Base-by-base conservation (phyloP, 805 yeast genomes). In the Vanderwaltozyma tropicalis region DNA sequence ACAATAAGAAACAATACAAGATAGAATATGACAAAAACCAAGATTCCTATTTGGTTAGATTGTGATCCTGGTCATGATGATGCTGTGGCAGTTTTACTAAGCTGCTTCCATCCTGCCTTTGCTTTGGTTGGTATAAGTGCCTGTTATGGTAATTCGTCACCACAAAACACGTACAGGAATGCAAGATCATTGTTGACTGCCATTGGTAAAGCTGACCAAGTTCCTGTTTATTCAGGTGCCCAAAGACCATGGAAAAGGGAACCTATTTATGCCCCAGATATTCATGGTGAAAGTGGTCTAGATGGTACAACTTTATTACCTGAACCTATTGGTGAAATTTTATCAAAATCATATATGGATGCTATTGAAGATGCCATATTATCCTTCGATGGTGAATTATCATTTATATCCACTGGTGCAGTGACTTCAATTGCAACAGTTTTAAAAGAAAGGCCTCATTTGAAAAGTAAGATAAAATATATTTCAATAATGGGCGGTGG, bases 51-150 rank as follows among this genome's bases (percentile, higher is more conserved):
- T 5, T 86, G 95, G 95, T 58, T 86, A 11, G 95, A 86, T 59
- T 86, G 95, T 57, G 95, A 86, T 53, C 94, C 95, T 0, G 95
- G 95, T 1, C 92, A 81, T 50, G 95, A 86, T 52, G 96, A 86
- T 50, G 79, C 83, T 1, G 70, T 83, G 32, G 95, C 92, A 4
- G 66, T 86, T 7, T 61, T 82, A 9, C 45, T 86, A 19, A 75
- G 84, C 0, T 63, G 74, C 7, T 73, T 70, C 50, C 71, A 76
- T 44, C 82, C 85, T 0, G 60, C 67, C 19, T 72, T 75, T 58
- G 56, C 72, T 13, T 57, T 83, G 9, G 47, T 76, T 3, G 94
- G 92, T 2, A 67, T 83, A n/a, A 76, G 86, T 22, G 77, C 89
- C 0, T 80, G 78, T 17, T 79, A 76, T 50, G 94, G 94, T 1